These are phyloP conservation scores for Flaveria linearis DNA, from an alignment of 129 eudicot species.

Conservation along the genomic window DNA sequence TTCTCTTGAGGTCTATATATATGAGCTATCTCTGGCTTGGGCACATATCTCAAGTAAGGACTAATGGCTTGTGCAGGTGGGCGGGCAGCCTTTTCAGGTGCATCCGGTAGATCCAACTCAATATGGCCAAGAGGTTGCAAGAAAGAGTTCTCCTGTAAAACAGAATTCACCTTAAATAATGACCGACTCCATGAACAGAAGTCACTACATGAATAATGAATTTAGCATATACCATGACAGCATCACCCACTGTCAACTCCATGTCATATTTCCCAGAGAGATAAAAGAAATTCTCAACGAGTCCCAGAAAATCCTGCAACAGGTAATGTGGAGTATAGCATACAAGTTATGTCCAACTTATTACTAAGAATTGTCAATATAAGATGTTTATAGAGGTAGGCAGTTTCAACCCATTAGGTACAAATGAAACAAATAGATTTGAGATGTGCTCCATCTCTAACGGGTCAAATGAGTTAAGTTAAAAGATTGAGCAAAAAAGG, in stretches of 20 bases:
- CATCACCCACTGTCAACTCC: constrained; percentile 83
- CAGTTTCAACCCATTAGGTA: constrained; percentile 29
- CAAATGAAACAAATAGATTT: background rate
- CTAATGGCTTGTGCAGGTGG: constrained; percentile 70
- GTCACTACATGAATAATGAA: background rate
- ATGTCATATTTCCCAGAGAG: constrained; percentile 81
- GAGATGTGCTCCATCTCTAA: background rate
- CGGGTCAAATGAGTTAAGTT: constrained; percentile 6
- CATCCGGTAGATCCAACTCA: constrained; percentile 72
- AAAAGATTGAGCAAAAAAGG: background rate
- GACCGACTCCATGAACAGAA: constrained; percentile 6
- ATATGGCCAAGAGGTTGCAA: constrained; percentile 62
- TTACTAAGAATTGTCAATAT: constrained; percentile 37
- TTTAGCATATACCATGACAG: constrained; percentile 65
- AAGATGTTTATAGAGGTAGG: constrained; percentile 68
- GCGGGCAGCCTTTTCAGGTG: constrained; percentile 81
- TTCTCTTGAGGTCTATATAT: constrained; percentile 75
- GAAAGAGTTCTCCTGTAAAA: constrained; percentile 86
- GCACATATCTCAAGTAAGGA: constrained; percentile 69
- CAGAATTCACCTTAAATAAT: constrained; percentile 8
- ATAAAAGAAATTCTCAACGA: constrained; percentile 77
- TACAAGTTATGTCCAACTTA: background rate
- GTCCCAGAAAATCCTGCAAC: constrained; percentile 87
- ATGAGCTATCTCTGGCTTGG: constrained; percentile 78
- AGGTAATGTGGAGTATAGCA: constrained; percentile 2